Evolutionary conservation across 2,329 filamentous ascomycete species (phyloP), one percentile per base, ranked within the genome.

Genomic region (Alternaria sp.): DNA sequence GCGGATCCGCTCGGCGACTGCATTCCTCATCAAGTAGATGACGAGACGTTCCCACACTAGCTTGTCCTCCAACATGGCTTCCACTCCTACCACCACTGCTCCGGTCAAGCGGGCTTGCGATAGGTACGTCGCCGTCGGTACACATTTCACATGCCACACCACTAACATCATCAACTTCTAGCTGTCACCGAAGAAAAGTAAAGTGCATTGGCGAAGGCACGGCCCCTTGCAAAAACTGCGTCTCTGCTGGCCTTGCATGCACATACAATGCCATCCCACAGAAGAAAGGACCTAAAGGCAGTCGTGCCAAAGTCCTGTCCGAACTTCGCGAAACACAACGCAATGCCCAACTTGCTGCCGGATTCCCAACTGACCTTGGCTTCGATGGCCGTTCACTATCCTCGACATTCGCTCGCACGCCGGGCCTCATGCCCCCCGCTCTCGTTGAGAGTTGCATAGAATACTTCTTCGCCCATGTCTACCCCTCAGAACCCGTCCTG

Each of bases 201-300:
- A 84, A 84, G 67, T 85, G 83, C 71, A 83, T 85, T 59, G 82
- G 81, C 56, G 83, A 85, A 70, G 81, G 82, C 62, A 80, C 81
- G 30, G 79, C 80, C 58, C 86, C 87, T 5, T 90, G 88, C 80
- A 86, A 87, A 76, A 88, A 89, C 72, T 90, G 88, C 75, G 78
- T 83, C 57, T 85, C 85, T 61, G 86, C 87, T 28, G 84, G 86
- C 23, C 82, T 90, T 64, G 83, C 81, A n/a, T 90, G 88, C 80
- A 89, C 87, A 67, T 87, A 88, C 75, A 88, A 89, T 70, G 87
- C 88, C 70, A 85, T 90, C 46, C 88, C 88, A 13, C 86, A 88
- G 76, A 89, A 89, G 77, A 86, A 89, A 69, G 88, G 88, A 3
- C 88, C 88, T 12, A 90, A 89, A 71, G 86, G 86, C 26, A 87